These are phyloP conservation scores for Pholiota microspora DNA, from an alignment of 768 basidiomycete species.

Conservation along the genomic window DNA sequence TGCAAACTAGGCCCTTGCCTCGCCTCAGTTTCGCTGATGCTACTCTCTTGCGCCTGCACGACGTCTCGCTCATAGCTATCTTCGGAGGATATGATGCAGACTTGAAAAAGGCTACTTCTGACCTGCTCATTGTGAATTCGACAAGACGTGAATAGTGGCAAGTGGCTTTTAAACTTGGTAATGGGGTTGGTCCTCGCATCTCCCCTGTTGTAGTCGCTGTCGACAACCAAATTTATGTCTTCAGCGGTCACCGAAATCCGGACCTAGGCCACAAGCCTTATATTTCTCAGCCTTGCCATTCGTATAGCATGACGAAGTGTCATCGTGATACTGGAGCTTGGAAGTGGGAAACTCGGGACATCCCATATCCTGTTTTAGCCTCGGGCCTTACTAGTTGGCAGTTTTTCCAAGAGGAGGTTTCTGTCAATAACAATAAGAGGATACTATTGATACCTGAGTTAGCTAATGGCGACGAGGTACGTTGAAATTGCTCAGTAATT, in stretches of 20 bases:
- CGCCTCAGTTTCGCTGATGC: slow-evolving; percentile 9
- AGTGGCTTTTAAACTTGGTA: slow-evolving; percentile 17
- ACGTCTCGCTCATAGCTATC: slow-evolving; percentile 21
- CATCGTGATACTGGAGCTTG: slow-evolving; percentile 11
- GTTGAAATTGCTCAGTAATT: background rate
- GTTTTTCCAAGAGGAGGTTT: slow-evolving; percentile 11
- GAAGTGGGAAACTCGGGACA: slow-evolving; percentile 19
- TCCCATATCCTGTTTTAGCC: slow-evolving; percentile 15
- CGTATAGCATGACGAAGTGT: slow-evolving; percentile 21
- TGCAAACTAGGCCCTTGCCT: no score
- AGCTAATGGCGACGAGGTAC: slow-evolving; percentile 8
- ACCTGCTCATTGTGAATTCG: slow-evolving; percentile 21
- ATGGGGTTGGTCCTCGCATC: slow-evolving; percentile 16
- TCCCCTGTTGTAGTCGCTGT: slow-evolving; percentile 22
- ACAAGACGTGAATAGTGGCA: slow-evolving; percentile 22
- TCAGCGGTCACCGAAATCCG: slow-evolving; percentile 22
- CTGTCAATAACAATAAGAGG: slow-evolving; percentile 23
- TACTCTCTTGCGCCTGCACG: slow-evolving; percentile 16
- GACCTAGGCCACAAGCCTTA: slow-evolving; percentile 9
- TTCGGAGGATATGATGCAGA: slow-evolving; percentile 25
- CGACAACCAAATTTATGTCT: slow-evolving; percentile 22
- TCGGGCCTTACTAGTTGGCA: slow-evolving; percentile 10
- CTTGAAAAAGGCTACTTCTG: slow-evolving; percentile 2
- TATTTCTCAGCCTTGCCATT: slow-evolving; percentile 6
- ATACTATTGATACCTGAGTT: slow-evolving; percentile 24